phyloP scores from a whole-genome alignment of 176 grass and related monocot genomes.

The Puccinellia tenuiflora region DNA sequence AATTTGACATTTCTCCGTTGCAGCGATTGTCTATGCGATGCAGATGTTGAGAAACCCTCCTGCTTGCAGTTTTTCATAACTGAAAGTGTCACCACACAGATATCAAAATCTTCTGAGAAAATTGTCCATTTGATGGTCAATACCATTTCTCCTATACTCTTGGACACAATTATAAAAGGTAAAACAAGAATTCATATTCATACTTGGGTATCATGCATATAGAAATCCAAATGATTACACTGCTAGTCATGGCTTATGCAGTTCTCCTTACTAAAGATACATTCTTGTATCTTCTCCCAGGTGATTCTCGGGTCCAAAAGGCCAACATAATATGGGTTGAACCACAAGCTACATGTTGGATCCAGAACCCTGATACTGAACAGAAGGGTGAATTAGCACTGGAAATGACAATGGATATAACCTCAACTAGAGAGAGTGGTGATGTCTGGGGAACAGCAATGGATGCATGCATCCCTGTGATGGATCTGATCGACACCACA shows the following conservation, averaged over 20 bases:
- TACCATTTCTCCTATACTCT: conserved; percentile 43
- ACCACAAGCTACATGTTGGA: conserved; percentile 39
- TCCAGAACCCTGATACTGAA: conserved; percentile 31
- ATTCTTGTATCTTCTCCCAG: conserved; percentile 24
- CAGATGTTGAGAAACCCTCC: not conserved
- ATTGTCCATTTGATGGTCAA: conserved; percentile 36
- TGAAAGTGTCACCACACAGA: conserved; percentile 24
- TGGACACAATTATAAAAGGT: conserved; percentile 67
- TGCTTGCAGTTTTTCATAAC: conserved; percentile 54
- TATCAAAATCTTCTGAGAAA: conserved; percentile 32
- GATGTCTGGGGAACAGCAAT: conserved; percentile 43
- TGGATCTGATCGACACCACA: conserved; percentile 54
- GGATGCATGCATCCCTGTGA: conserved; percentile 65
- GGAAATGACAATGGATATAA: conserved; percentile 41
- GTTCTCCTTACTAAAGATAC: conserved; percentile 15
- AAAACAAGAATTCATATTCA: conserved; percentile 11
- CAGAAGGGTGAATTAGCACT: conserved; percentile 45
- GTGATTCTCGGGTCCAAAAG: conserved; percentile 49
- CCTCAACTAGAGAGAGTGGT: conserved; percentile 23
- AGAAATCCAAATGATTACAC: not conserved
- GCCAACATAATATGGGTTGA: conserved; percentile 47
- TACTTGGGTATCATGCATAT: not conserved
- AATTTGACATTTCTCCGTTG: conserved; percentile 14
- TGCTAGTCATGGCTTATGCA: not conserved
- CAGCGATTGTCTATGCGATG: conserved; percentile 36